Conservation (phyloP, 768 basidiomycete genomes). For the Mycena galopus region DNA sequence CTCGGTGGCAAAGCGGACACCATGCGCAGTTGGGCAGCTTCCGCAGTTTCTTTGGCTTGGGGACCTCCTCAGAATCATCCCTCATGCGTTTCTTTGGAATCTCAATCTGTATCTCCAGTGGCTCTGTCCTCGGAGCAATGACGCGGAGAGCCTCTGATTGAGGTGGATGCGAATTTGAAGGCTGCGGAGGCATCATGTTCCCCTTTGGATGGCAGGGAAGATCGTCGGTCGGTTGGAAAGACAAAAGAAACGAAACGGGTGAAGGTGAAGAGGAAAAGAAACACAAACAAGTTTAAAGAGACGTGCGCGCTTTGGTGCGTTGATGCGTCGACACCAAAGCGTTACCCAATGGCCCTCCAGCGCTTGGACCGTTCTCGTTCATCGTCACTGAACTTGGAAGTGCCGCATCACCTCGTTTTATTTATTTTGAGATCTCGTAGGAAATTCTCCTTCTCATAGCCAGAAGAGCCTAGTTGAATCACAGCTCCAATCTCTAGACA, state of each 20-base stretch:
- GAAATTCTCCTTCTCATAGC: too few species aligned
- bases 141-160: neutral
- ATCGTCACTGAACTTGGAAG: too few species aligned
- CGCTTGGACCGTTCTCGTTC: neutral
- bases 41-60: neutral
- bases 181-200: neutral
- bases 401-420: too few species aligned
- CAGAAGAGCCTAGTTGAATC: too few species aligned
- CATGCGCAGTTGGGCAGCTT: neutral
- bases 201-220: neutral
- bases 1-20: slow-evolving; percentile 15
- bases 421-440: too few species aligned
- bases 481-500: too few species aligned
- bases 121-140: neutral
- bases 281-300: slow-evolving; percentile 25
- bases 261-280: slow-evolving; percentile 4
- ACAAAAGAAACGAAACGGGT: neutral
- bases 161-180: neutral
- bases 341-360: neutral
- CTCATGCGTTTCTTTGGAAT: neutral
- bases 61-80: neutral
- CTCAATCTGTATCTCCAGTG: neutral
- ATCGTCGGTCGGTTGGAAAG: neutral
- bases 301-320: slow-evolving; percentile 2
- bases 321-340: slow-evolving; percentile 16